Evolutionary conservation across 768 basidiomycete genomes (phyloP), one percentile per base, ranked within the genome.

Genomic region (Peribolospora kevripleyi): DNA sequence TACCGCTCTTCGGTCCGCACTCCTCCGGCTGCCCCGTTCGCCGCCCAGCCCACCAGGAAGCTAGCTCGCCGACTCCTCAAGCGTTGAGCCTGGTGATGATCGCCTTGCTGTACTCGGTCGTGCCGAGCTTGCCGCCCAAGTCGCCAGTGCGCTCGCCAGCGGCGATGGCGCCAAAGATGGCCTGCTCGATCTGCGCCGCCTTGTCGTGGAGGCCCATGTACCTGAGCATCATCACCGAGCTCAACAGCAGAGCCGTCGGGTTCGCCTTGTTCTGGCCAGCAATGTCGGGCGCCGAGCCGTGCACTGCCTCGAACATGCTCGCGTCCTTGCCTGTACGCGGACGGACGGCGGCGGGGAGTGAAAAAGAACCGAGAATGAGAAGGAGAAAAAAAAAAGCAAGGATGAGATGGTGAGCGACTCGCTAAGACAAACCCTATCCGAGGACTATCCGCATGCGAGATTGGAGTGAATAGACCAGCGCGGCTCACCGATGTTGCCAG

Each of bases 201-300:
- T 85, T 73, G 52, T 80, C 76, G 66, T 75, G 73, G 61, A 97
- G 70, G 65, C 79, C 78, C 93, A 98, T 95, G 73, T 95, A 91
- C 70, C 85, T 85, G 62, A 97, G 68, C 91, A 97, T 95, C 93
- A 97, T 97, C 58, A 97, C 71, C 55, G 86, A 87, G 59, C 85
- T 90, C 59, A 98, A 69, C 53, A 98, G 73, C 48, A 98, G 76
- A 3, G 93, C 93, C n/a, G 93, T 97, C n/a, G 93, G 93, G 74
- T 98, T 98, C 65, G 93, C 91, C 61, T 87, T 72, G 59, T 85
- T 85, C 66, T 86, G 84, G 64, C 85, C 90, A 60, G 85, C 91
- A 66, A 97, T 98, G 68, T 97, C 93, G n/a, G 93, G 91, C 6
- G 93, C 93, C 14, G 90, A 95, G 55, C 93, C 93, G 70, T 98